These are phyloP conservation scores for Chara braunii DNA, from an alignment of 139 green algal genomes.

Conservation along the genomic window DNA sequence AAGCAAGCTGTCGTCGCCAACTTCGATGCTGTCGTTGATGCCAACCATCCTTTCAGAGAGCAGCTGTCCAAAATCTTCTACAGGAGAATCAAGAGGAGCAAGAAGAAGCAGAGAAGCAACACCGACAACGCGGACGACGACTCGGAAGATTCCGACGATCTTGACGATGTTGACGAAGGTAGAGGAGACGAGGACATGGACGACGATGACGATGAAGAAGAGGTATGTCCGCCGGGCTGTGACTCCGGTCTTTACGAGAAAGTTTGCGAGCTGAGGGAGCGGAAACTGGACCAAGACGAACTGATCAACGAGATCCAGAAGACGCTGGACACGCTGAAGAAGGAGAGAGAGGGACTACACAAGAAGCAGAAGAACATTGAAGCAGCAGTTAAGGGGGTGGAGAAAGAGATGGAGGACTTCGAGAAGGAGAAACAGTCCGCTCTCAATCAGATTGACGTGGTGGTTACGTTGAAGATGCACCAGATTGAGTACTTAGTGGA, in stretches of 20 bases:
- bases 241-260: constrained; percentile 60
- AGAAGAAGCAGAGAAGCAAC: constrained; percentile 47
- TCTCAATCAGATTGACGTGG: constrained; percentile 66
- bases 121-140: constrained; percentile 43
- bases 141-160: too few relatives aligned
- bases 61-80: constrained; percentile 60
- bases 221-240: constrained; percentile 61
- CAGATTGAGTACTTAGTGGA: constrained; percentile 52
- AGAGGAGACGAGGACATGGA: constrained; percentile 41
- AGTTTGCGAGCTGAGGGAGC: constrained; percentile 66
- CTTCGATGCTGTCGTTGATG: constrained; percentile 54
- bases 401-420: constrained; percentile 62
- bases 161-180: constrained; percentile 39
- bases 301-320: constrained; percentile 56
- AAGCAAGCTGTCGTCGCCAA: constrained; percentile 44
- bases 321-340: constrained; percentile 56
- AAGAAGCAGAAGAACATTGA: constrained; percentile 70
- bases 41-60: constrained; percentile 53
- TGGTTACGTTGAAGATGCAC: constrained; percentile 52
- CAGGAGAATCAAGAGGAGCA: constrained; percentile 61
- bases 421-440: constrained; percentile 73
- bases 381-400: constrained; percentile 48
- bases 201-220: constrained; percentile 45
- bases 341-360: constrained; percentile 51
- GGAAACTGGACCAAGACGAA: constrained; percentile 67